Base-by-base conservation (phyloP, 2,329 filamentous ascomycete species). In the Trichoderma harzianum region DNA sequence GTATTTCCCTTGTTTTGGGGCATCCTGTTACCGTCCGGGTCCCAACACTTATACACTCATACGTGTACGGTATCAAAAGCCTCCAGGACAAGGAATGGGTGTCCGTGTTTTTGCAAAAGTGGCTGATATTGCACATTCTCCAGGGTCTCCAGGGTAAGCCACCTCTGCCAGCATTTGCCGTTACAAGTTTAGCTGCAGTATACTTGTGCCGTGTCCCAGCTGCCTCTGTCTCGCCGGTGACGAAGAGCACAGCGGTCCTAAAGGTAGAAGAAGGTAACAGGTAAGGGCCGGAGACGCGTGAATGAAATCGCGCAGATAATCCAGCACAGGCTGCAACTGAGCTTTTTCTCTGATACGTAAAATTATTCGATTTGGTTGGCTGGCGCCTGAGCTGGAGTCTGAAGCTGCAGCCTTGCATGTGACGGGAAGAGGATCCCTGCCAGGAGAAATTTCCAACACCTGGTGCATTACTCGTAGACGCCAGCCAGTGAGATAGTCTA, bases 401-500 rank as follows among this genome's bases (percentile, higher is more conserved):
- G 53, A 53, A 66, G 66, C 21, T 32, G 21, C 61, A 72, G 70
- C 64, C 70, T 72, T 65, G 43, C 64, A 62, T 72, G 63, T 69
- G 64, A 69, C 58, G 70, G 61, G 32, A 68, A 34, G 39, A 26
- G 14, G n/a, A 63, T 47, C 70, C 70, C 64, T 72, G 70, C 58
- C 51, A 63, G 55, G 55, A 62, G 69, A 71, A 53, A 66, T 61
- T 62, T 62, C 39, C 34, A 36, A 69, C 39, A 24, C 66, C 43
- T 55, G 60, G 43, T 64, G 68, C 68, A 70, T 70, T 70, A 70
- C 68, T 70, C 68, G 68, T 47, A 63, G 60, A 28, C 57, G 32
- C 47, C 68, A 28, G 28, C 47, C 68, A 28, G n/a, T 32, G 47
- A 55, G 57, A 39, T 32, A 16, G 32, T 61, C 43, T 61, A 60